phyloP scores from a whole-genome alignment of 2,329 filamentous ascomycete species.

The Colletotrichum horii region DNA sequence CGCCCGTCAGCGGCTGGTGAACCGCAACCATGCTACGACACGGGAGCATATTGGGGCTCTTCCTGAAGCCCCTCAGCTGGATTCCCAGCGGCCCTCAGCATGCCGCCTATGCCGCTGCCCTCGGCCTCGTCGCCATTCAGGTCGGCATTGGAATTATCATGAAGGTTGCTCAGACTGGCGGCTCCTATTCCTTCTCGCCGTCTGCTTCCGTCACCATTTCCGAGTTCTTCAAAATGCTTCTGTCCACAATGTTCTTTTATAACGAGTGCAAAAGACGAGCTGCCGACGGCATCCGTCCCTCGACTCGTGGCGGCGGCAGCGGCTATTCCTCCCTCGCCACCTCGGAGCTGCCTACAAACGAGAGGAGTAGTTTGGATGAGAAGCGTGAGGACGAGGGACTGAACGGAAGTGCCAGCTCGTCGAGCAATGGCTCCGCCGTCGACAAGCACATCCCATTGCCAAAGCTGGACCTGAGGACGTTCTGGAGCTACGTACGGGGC shows the following conservation, averaged over 20 bases:
- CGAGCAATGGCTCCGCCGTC: neutral
- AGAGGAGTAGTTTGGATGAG: conserved; percentile 24
- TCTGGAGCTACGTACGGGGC: conserved; percentile 24
- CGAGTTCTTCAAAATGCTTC: conserved; percentile 34
- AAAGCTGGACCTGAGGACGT: conserved; percentile 16
- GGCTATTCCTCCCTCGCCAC: conserved; percentile 17
- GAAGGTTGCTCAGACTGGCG: conserved; percentile 31
- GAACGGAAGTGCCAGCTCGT: conserved; percentile 13
- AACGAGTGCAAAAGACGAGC: conserved; percentile 27
- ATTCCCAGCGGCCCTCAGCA: conserved; percentile 22
- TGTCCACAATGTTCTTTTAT: conserved; percentile 33
- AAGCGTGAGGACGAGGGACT: conserved; percentile 22
- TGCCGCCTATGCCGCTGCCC: conserved; percentile 30
- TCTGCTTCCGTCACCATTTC: conserved; percentile 36
- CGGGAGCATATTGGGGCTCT: conserved; percentile 18
- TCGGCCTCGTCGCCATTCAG: conserved; percentile 37
- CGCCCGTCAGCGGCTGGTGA: neutral
- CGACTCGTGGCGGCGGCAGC: conserved; percentile 19
- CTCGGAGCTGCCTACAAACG: conserved; percentile 17
- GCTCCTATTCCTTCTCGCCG: conserved; percentile 32
- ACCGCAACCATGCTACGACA: conserved; percentile 17
- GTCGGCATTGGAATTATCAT: conserved; percentile 39
- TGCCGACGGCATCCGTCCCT: conserved; percentile 21
- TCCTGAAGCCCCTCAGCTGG: conserved; percentile 18
- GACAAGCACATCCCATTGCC: conserved; percentile 12